A percentile compares a stretch with the other conserved stretches of the same genome.
Conservation (phyloP, 2,329 filamentous ascomycete species). For the Claviceps fusiformis region DNA sequence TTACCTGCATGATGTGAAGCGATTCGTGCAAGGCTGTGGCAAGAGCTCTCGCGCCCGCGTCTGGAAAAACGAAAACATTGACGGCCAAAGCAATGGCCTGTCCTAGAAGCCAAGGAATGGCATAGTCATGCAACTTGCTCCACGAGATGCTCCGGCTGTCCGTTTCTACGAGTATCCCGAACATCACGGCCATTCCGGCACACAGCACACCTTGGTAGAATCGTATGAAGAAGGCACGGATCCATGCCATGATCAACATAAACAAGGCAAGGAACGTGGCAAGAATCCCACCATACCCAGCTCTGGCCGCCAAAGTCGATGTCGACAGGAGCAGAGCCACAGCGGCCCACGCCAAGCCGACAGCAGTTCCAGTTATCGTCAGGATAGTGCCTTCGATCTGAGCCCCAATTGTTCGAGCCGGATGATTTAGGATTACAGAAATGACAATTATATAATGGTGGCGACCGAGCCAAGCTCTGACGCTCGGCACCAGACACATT, state of each 20-base stretch:
- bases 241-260: slow-evolving; percentile 35
- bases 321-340: slow-evolving; percentile 40
- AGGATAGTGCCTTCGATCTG: slow-evolving; percentile 42
- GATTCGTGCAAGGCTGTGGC: slow-evolving; percentile 33
- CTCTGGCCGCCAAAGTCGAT: slow-evolving; percentile 29
- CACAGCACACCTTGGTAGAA: slow-evolving; percentile 41
- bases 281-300: slow-evolving; percentile 36
- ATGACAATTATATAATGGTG: slow-evolving; percentile 43
- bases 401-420: slow-evolving; percentile 39
- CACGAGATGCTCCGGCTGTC: slow-evolving; percentile 28
- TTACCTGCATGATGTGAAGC: slow-evolving; percentile 32
- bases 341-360: slow-evolving; percentile 41
- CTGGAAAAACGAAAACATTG: slow-evolving; percentile 35
- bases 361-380: slow-evolving; percentile 38
- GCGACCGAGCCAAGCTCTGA: slow-evolving; percentile 36
- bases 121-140: slow-evolving; percentile 37
- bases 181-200: slow-evolving; percentile 41
- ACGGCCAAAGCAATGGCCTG: slow-evolving; percentile 38
- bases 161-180: slow-evolving; percentile 38
- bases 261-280: slow-evolving; percentile 40
- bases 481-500: slow-evolving; percentile 36
- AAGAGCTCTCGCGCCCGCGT: slow-evolving; percentile 40
- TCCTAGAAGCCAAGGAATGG: slow-evolving; percentile 41
- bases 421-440: slow-evolving; percentile 44
- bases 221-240: slow-evolving; percentile 41